A percentile compares a stretch with the other conserved stretches of the same genome.
phyloP scores from a whole-genome alignment of 2,329 filamentous ascomycete genomes.

The Karstenula rhodostoma region DNA sequence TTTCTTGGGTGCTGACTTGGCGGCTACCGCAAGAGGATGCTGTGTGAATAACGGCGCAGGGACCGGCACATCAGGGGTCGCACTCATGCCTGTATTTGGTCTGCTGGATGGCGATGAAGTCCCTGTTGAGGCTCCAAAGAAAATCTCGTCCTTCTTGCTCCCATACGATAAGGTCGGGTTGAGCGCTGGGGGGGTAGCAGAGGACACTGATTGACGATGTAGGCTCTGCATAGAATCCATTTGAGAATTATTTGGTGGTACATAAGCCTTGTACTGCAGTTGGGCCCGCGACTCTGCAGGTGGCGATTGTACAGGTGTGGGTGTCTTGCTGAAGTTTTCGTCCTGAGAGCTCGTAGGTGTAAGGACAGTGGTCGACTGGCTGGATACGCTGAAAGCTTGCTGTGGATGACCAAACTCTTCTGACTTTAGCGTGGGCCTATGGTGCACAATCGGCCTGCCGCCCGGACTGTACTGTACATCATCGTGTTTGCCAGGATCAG shows the following conservation, averaged over 20 bases:
- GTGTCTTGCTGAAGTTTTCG: conserved; percentile 41
- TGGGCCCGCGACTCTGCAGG: conserved; percentile 32
- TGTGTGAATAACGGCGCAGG: conserved; percentile 38
- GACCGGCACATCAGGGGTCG: conserved; percentile 30
- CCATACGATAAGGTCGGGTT: conserved; percentile 18
- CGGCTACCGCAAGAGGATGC: conserved; percentile 23
- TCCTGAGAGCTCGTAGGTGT: conserved; percentile 48
- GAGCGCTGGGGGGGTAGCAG: conserved; percentile 19
- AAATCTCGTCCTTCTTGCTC: conserved; percentile 44
- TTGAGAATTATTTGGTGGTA: conserved; percentile 29
- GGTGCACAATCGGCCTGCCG: conserved; percentile 57
- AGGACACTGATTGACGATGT: conserved; percentile 37
- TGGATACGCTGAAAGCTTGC: conserved; percentile 29
- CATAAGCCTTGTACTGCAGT: conserved; percentile 46
- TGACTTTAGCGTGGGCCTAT: conserved; percentile 26
- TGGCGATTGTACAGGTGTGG: conserved; percentile 40
- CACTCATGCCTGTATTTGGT: conserved; percentile 27
- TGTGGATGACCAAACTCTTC: conserved; percentile 21
- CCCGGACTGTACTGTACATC: conserved; percentile 60
- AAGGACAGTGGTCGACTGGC: conserved; percentile 39
- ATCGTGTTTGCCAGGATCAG: conserved; percentile 28
- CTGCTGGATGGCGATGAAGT: conserved; percentile 32
- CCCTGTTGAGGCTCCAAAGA: conserved; percentile 35
- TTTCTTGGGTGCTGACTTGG: conserved; percentile 17
- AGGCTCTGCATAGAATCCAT: conserved; percentile 20